Base-by-base conservation (phyloP, 306 rosid species). In the Spatholobus suberectus region DNA sequence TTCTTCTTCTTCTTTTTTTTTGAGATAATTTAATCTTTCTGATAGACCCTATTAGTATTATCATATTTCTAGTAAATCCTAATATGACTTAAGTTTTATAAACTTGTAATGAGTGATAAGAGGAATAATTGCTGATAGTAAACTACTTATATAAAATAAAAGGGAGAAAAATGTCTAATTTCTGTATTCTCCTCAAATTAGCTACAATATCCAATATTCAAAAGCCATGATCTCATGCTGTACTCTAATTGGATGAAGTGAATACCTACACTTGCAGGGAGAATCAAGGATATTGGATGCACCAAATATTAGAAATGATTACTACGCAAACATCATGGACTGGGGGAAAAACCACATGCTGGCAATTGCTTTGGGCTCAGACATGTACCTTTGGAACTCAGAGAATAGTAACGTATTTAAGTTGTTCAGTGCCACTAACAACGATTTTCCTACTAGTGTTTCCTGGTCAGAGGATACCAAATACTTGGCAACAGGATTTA, bases 331-430 rank as follows among this genome's bases (percentile, higher is more conserved):
- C 82, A 79, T 81, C 29, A 69, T 93, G 84, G 97, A 93, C 70
- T 93, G 97, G 96, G 97, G 97, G 61, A 86, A 85, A 77, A 91
- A 88, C 87, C 90, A 82, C 71, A 66, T 85, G 70, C 85, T 91
- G 35, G 96, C 92, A 11, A 63, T 91, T 57, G 96, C 92, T 4
- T 80, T 93, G 65, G 94, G 89, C 57, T 82, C 85, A 34, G 92
- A 90, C 13, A 70, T 91, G 61, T 93, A 75, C 85, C 86, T 93
- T 52, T 93, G 96, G 96, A 90, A 93, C 15, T 81, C 96, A 0
- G 81, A 77, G 43, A 90, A 76, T 12, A 6, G 62, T 17, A 58
- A 70, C 2, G 93, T 90, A 24, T 21, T 63, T 6, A 86, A 79
- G 81, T 86, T 91, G 75, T 72, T 88, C 23, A 62, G 73, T n/a